Evolutionary conservation across 1,284 basidiomycete genomes (phyloP).

Genomic region (Cutaneotrichosporon cavernicola): DNA sequence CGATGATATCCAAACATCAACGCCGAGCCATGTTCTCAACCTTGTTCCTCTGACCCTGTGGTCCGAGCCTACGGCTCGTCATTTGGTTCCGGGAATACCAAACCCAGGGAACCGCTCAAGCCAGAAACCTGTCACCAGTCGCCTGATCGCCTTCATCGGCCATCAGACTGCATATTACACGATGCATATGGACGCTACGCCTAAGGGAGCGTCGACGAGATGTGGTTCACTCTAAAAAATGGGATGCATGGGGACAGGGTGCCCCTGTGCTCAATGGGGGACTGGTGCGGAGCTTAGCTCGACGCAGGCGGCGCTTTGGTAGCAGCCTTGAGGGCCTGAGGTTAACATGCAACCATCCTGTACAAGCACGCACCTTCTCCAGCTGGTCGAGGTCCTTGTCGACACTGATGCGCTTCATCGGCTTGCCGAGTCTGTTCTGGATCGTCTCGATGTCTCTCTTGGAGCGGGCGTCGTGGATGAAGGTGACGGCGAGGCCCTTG

Average conservation of each 20-base stretch:
- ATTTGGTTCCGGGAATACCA: too few relatives aligned
- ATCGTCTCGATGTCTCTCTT: slow-evolving; percentile 83
- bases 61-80: too few relatives aligned
- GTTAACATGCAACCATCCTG: background rate
- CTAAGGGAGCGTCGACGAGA: too few relatives aligned
- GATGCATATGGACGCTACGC: too few relatives aligned
- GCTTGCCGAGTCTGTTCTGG: slow-evolving; percentile 68
- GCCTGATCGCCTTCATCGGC: too few relatives aligned
- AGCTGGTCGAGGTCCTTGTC: slow-evolving; percentile 47
- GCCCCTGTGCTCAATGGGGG: background rate
- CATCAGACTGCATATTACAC: too few relatives aligned
- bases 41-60: too few relatives aligned
- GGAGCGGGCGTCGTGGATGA: slow-evolving; percentile 82
- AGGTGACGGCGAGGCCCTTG: slow-evolving; percentile 94
- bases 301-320: slow-evolving; percentile 27
- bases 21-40: too few relatives aligned
- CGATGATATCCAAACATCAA: too few relatives aligned
- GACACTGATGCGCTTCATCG: slow-evolving; percentile 47
- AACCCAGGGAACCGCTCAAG: too few relatives aligned
- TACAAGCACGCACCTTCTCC: slow-evolving; percentile 31
- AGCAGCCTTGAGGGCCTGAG: slow-evolving; percentile 35
- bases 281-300: background rate
- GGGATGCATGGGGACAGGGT: background rate
- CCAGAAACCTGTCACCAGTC: too few relatives aligned
- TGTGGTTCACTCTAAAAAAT: background rate